phyloP scores from a whole-genome alignment of 306 rosid genomes.

The Dryas drummondii region DNA sequence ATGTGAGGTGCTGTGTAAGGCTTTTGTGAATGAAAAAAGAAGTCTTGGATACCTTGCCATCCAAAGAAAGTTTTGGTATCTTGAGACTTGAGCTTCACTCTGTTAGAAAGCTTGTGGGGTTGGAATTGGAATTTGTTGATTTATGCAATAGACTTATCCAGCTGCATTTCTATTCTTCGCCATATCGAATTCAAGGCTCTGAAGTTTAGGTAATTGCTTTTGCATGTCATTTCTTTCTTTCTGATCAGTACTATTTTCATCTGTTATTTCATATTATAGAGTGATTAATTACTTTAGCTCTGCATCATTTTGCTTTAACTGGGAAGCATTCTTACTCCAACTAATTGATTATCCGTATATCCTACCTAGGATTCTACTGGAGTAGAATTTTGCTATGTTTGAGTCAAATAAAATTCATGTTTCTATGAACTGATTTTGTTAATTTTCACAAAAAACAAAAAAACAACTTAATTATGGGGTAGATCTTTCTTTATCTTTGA shows the following conservation, averaged over 20 bases:
- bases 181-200: slow-evolving; percentile 30
- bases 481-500: not conserved
- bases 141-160: slow-evolving; percentile 30
- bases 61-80: slow-evolving; percentile 45
- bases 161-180: slow-evolving; percentile 33
- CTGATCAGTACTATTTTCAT: slow-evolving; percentile 18
- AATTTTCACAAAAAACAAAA: not conserved
- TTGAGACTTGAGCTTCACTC: slow-evolving; percentile 48
- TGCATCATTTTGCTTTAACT: too few relatives aligned
- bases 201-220: slow-evolving; percentile 38
- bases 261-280: slow-evolving; percentile 8
- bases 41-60: slow-evolving; percentile 71
- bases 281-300: not conserved
- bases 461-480: not conserved
- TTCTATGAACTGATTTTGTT: not conserved
- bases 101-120: slow-evolving; percentile 36
- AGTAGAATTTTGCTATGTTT: not conserved
- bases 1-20: slow-evolving; percentile 35
- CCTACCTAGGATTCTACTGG: not conserved
- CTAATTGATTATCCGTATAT: too few relatives aligned
- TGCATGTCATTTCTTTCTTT: slow-evolving; percentile 29
- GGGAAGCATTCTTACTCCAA: too few relatives aligned
- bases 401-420: slow-evolving; percentile 1
- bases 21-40: slow-evolving; percentile 26
- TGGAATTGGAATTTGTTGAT: slow-evolving; percentile 42